phyloP scores from a whole-genome alignment of 1,284 basidiomycete genomes.

The Sanguinoderma infundibulare region DNA sequence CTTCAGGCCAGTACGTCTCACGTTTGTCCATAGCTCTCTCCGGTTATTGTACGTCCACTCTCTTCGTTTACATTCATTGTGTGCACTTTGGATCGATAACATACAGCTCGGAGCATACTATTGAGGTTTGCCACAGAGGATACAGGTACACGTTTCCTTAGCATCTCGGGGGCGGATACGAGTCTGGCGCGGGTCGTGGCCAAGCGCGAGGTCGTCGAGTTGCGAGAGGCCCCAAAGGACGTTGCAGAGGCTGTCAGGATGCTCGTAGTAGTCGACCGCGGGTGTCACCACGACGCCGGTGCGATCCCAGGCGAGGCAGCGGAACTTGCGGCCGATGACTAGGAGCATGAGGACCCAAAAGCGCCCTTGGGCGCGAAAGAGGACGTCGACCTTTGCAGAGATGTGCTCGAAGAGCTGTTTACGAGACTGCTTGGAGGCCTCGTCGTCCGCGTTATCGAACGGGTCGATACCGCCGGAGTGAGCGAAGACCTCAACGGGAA shows the following conservation, averaged over 20 bases:
- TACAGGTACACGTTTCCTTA: no score
- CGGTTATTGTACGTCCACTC: no score
- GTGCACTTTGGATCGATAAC: no score
- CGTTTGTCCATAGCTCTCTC: no score
- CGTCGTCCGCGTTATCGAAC: background rate
- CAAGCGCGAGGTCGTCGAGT: background rate
- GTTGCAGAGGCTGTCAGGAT: background rate
- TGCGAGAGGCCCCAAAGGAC: background rate
- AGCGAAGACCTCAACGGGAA: no score
- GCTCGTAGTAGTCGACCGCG: background rate
- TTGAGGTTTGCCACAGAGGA: no score
- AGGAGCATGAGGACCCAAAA: background rate
- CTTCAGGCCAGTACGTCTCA: no score
- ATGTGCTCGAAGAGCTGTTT: background rate
- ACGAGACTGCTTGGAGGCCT: background rate
- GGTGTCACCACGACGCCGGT: background rate
- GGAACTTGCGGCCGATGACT: background rate
- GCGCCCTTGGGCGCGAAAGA: background rate
- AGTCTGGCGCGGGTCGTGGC: background rate
- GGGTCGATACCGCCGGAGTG: no score
- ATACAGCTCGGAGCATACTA: no score
- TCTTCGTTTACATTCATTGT: no score
- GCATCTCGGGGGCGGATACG: no score
- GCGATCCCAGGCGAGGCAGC: constrained; percentile 1
- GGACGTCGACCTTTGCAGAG: background rate